Percentiles rank a stretch among this genome's conserved stretches.
phyloP scores from a whole-genome alignment of 1,139 yeast genomes.

The Geotrichum histeridarum region DNA sequence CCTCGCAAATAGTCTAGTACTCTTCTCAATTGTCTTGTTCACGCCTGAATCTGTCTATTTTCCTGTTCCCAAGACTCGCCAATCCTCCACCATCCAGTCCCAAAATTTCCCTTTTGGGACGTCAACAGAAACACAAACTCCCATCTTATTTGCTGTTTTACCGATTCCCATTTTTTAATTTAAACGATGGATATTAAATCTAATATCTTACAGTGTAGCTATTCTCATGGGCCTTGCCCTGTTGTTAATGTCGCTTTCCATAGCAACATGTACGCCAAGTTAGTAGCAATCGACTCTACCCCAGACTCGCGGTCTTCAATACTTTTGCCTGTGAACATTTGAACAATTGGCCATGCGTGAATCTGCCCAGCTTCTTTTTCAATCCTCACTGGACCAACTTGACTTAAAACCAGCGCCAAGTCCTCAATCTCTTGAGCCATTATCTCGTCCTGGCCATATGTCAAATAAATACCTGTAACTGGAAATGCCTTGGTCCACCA shows the following conservation, averaged over 20 bases:
- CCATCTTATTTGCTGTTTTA: neutral
- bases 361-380: slow-evolving; percentile 30
- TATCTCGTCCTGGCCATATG: slow-evolving; percentile 42
- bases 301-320: slow-evolving; percentile 31
- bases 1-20: too few relatives aligned
- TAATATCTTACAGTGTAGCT: neutral
- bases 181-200: too few relatives aligned
- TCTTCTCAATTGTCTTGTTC: too few relatives aligned
- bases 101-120: slow-evolving; percentile 16
- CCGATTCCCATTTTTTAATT: neutral
- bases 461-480: slow-evolving; percentile 36
- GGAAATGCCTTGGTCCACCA: slow-evolving; percentile 45
- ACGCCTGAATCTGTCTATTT: too few relatives aligned
- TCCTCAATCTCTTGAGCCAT: slow-evolving; percentile 38
- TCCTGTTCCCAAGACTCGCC: too few relatives aligned
- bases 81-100: neutral
- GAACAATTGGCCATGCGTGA: slow-evolving; percentile 37
- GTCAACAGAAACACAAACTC: slow-evolving; percentile 8
- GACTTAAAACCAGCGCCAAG: slow-evolving; percentile 27
- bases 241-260: slow-evolving; percentile 27
- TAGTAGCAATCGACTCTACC: slow-evolving; percentile 27
- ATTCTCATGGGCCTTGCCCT: neutral
- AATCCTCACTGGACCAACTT: slow-evolving; percentile 23
- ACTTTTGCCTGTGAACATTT: slow-evolving; percentile 29
- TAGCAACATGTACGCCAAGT: slow-evolving; percentile 33